Conservation (phyloP, 1,139 yeast species). For the Suhomyces taliae region DNA sequence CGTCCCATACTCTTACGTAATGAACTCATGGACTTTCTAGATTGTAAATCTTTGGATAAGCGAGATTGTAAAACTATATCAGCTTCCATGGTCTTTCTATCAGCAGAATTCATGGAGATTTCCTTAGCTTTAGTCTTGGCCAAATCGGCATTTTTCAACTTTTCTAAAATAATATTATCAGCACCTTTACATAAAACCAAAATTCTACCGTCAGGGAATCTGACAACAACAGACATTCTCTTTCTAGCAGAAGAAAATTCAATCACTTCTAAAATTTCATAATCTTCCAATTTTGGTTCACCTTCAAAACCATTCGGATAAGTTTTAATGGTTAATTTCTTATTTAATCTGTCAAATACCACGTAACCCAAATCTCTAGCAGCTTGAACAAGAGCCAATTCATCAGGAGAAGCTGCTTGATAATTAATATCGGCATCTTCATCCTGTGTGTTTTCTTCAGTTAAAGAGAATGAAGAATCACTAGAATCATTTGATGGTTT, state of each 20-base stretch:
- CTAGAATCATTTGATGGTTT: neutral
- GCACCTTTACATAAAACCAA: constrained; percentile 93
- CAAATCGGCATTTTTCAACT: constrained; percentile 55
- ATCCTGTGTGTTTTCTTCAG: constrained; percentile 16
- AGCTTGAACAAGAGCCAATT: constrained; percentile 86
- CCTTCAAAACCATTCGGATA: constrained; percentile 80
- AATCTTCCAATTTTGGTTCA: constrained; percentile 63
- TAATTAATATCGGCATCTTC: constrained; percentile 61
- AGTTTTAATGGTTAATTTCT: constrained; percentile 62
- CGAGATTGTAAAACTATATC: constrained; percentile 63
- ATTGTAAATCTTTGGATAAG: constrained; percentile 35
- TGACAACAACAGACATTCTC: constrained; percentile 88
- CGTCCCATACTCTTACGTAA: constrained; percentile 26
- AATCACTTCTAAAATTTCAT: constrained; percentile 72
- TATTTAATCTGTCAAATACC: constrained; percentile 65
- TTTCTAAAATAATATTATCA: constrained; percentile 85
- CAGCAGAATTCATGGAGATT: constrained; percentile 55
- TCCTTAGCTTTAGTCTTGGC: constrained; percentile 67
- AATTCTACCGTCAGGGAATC: constrained; percentile 76
- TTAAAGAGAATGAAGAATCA: constrained; percentile 7
- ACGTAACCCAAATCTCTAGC: constrained; percentile 93
- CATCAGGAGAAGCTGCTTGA: constrained; percentile 96
- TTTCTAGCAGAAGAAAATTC: constrained; percentile 89
- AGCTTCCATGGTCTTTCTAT: constrained; percentile 79
- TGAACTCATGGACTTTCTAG: constrained; percentile 29